A percentile compares a stretch with the other conserved stretches of the same genome.
Evolutionary conservation across 1,284 basidiomycete genomes (phyloP).

Genomic region (Irpex rosettiformis): DNA sequence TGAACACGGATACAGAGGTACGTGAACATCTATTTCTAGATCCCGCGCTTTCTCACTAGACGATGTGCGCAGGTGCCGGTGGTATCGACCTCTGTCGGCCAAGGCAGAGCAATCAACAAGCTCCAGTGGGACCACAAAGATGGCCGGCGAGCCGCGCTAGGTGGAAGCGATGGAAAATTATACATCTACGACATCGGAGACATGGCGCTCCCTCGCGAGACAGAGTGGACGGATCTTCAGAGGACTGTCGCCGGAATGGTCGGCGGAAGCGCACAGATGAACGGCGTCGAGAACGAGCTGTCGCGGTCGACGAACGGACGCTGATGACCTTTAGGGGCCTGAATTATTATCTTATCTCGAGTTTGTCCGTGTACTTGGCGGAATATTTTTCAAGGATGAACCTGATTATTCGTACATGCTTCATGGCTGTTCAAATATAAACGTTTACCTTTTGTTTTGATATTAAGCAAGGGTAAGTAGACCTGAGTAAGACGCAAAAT

Average conservation of each 20-base stretch:
- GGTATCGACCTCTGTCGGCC: slow-evolving; percentile 70
- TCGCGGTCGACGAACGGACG: slow-evolving; percentile 43
- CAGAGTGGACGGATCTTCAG: slow-evolving; percentile 88
- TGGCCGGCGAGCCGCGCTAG: slow-evolving; percentile 80
- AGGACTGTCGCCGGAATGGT: slow-evolving; percentile 68
- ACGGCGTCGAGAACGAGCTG: slow-evolving; percentile 47
- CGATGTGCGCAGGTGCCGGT: slow-evolving; percentile 61
- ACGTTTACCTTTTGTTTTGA: not conserved
- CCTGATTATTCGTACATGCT: too few relatives aligned
- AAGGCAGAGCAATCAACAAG: slow-evolving; percentile 89
- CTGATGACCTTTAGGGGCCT: slow-evolving; percentile 20
- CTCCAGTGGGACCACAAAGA: slow-evolving; percentile 90
- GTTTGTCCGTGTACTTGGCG: not conserved
- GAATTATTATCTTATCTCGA: not conserved
- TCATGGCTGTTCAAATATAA: not conserved
- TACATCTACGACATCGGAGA: slow-evolving; percentile 97
- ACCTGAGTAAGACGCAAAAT: not conserved
- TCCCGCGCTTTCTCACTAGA: not conserved
- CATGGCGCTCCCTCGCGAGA: slow-evolving; percentile 77
- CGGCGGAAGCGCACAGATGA: slow-evolving; percentile 48
- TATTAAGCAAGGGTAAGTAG: not conserved
- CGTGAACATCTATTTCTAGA: not conserved
- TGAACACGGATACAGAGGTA: slow-evolving; percentile 94
- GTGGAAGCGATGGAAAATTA: slow-evolving; percentile 88
- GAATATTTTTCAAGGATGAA: not conserved